Conservation (phyloP, 441 rosid species). For the Bocquillonia castaneifolia region DNA sequence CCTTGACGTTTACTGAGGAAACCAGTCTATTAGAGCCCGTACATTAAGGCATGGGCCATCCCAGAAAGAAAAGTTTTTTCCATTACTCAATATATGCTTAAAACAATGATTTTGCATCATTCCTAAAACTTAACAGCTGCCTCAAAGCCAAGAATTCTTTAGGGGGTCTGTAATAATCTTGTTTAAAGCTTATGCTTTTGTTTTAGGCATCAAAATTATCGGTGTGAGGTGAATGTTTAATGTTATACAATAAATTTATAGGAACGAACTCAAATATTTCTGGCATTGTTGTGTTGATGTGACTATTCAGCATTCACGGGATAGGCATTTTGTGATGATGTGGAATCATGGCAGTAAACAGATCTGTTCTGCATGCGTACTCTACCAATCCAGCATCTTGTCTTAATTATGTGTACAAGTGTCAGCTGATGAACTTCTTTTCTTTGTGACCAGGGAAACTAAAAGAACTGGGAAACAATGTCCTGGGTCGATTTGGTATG, state of each 20-base stretch:
- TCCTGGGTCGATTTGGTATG: conserved; percentile 90
- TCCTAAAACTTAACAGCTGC: no score
- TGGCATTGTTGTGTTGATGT: background rate
- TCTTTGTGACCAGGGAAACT: conserved; percentile 55
- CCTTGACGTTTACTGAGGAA: no score
- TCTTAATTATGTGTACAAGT: background rate
- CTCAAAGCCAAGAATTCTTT: no score
- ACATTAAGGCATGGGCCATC: no score
- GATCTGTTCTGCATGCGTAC: background rate
- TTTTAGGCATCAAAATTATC: background rate
- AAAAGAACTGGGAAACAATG: conserved; percentile 83
- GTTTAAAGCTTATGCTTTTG: background rate
- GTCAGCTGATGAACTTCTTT: background rate
- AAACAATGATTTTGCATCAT: no score
- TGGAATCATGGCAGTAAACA: background rate
- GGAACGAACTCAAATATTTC: background rate
- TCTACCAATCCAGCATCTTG: background rate
- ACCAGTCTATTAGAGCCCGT: no score
- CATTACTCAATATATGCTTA: no score
- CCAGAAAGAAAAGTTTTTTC: no score
- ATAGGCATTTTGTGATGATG: background rate
- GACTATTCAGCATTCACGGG: background rate
- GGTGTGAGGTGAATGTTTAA: background rate
- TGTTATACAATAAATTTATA: background rate
- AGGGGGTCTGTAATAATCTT: no score